Base-by-base conservation (phyloP, 2,329 filamentous ascomycete genomes). In the Elsinoe fawcettii region DNA sequence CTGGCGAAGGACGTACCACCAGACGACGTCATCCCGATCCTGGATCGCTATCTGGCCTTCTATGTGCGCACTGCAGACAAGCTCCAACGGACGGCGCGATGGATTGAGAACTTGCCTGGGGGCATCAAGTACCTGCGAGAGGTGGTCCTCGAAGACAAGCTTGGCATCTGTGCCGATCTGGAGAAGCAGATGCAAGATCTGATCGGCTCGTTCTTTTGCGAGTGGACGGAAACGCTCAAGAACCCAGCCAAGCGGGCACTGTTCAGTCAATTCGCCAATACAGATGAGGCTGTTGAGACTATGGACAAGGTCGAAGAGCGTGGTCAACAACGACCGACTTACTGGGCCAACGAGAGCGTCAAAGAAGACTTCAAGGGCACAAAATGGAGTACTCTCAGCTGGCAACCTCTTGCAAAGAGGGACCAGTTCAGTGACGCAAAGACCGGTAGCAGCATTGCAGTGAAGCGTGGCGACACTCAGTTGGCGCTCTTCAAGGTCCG, bases 51-150 rank as follows among this genome's bases (percentile, higher is more conserved):
- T 67, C 80, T 96, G 22, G 89, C 91, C 73, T 92, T 96, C 76
- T 96, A 96, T 74, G 93, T 96, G 66, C 87, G 90, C 63, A 95
- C 91, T 0, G 90, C 89, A 44, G 90, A 96, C 74, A 90, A 88
- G 67, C 82, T 96, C 0, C 90, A 96, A 71, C 82, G 90, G 51
- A 96, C 90, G 23, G 90, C 90, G 0, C 81, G 89, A 22, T 96
- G 90, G 90, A 77, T 96, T 36, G 90, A 96, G 70, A 81, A 80
- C 55, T 79, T 95, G 0, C 90, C 90, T 0, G 90, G 90, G 5
- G 90, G 90, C 1, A 85, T 96, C 72, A 80, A 82, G 59, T 95
- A 95, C 68, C 81, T 96, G 0, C 83, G 84, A 55, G 83, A 90
- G 65, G 90, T 96, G 2, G 80, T 96, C 32, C 77, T 96, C 5